Percentiles rank a stretch among this genome's conserved stretches.
Conservation (phyloP, 1,284 basidiomycete species). For the Megacollybia platyphylla region DNA sequence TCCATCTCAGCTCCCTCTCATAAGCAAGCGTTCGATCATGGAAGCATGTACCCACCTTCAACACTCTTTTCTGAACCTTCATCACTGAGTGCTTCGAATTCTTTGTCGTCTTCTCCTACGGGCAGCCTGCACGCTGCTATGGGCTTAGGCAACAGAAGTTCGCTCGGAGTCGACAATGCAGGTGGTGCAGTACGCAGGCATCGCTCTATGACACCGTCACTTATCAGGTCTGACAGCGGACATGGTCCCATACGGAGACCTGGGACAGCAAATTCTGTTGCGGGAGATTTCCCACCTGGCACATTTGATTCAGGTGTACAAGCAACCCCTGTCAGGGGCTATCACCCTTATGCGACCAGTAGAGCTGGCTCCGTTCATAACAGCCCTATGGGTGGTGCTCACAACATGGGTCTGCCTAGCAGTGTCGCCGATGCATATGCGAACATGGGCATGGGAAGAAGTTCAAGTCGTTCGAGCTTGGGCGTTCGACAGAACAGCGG, state of each 20-base stretch:
- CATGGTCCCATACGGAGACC: constrained; percentile 35
- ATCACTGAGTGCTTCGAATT: constrained; percentile 8
- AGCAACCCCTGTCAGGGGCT: constrained; percentile 21
- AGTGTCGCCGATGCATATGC: constrained; percentile 5
- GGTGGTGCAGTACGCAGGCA: constrained; percentile 54
- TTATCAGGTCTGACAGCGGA: constrained; percentile 24
- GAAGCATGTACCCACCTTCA: constrained; percentile 28
- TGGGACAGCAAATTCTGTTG: constrained; percentile 25
- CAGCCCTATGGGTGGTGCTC: constrained; percentile 39
- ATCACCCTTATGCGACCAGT: constrained; percentile 40
- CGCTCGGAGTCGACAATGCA: constrained; percentile 4
- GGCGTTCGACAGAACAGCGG: not conserved
- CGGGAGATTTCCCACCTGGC: constrained; percentile 20
- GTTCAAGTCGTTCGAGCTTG: constrained; percentile 4
- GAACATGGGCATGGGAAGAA: not conserved
- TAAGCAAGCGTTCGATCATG: constrained; percentile 53
- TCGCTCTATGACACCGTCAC: constrained; percentile 62
- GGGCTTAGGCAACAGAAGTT: constrained; percentile 1
- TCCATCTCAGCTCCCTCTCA: constrained; percentile 58
- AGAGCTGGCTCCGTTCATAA: constrained; percentile 35
- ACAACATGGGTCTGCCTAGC: constrained; percentile 20
- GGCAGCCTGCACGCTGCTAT: not conserved
- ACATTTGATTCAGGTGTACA: constrained; percentile 13
- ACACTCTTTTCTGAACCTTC: constrained; percentile 11
- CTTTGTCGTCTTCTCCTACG: constrained; percentile 3